Conservation (phyloP, 192 early-diverging fungal genomes). For the Pilaira anomala region DNA sequence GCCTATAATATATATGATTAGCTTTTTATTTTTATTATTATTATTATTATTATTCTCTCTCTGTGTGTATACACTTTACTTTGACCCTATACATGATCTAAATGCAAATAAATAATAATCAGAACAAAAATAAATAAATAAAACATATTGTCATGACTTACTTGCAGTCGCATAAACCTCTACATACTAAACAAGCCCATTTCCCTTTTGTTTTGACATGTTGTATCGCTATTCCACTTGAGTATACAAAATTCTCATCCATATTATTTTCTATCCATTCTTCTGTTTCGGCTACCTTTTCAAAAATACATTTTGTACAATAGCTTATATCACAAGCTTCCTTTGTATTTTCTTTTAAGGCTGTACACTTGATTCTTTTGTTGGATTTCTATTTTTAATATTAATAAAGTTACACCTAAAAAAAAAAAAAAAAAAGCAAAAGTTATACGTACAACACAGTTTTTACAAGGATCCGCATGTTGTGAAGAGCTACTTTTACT, state of each 20-base stretch:
- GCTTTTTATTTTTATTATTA: not conserved
- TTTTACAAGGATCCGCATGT: constrained; percentile 5
- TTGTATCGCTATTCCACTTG: not conserved
- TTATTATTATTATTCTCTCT: not conserved
- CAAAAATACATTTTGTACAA: not conserved
- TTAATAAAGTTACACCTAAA: not conserved
- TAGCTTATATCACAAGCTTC: not conserved
- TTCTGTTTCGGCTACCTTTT: not conserved
- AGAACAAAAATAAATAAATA: not conserved
- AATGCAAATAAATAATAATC: not conserved
- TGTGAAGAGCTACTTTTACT: not conserved
- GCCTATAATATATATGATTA: not conserved
- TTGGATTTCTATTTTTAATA: not conserved
- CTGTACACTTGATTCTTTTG: not conserved
- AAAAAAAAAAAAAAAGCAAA: not conserved
- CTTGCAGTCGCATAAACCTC: constrained; percentile 12
- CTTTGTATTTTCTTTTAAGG: not conserved
- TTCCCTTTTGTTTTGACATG: not conserved
- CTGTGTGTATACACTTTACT: not conserved
- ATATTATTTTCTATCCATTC: not conserved
- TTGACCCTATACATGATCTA: not conserved
- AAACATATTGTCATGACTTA: not conserved
- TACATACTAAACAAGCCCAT: constrained; percentile 15
- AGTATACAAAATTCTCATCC: not conserved
- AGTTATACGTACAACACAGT: not conserved